Evolutionary conservation across 352 stramenopile species (phyloP), one percentile per base, ranked within the genome.

Genomic region (Pythium apleroticum): DNA sequence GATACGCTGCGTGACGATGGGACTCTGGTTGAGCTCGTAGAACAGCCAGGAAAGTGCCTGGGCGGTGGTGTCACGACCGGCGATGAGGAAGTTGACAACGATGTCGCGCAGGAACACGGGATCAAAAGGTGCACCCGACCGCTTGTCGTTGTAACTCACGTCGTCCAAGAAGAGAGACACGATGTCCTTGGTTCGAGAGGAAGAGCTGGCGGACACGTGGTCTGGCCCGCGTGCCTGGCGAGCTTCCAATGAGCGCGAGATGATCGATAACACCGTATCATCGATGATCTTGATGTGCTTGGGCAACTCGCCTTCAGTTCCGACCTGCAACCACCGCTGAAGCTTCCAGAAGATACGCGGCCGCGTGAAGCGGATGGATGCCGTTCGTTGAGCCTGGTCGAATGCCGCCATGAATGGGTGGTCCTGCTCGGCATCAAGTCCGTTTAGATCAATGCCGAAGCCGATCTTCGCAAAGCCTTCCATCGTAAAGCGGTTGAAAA

Each of bases 81-180:
- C 79, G 53, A 88, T 78, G 24, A 88, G 53, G 37, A 88, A 80
- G 52, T 76, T 84, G 31, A 88, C 73, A 6, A 87, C 69, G 31
- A 88, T 73, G 58, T 88, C 73, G 7, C 75, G 72, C 2, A 88
- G 53, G 57, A 74, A 78, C 12, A 60, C 49, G 8, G 68, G 68
- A 37, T 70, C 58, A 43, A 74, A 70, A 17, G 52, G 35, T 4
- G 56, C 50, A 0, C 43, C 14, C 3, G 28, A n/a, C 2, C 57
- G 50, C 48, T 70, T 65, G 2, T 48, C 31, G 33, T 71, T 45
- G 45, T 67, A 19, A 35, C 59, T 63, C 14, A 71, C 39, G 30
- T 66, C 52, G 35, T 66, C 65, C 0, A 71, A 41, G 27, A 71
- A 71, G 17, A 71, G 58, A 8, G 65, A 66, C 0, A 71, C 65